Evolutionary conservation across 2,329 filamentous ascomycete genomes (phyloP), one percentile per base, ranked within the genome.

Genomic region (Intubia oerlemansii): DNA sequence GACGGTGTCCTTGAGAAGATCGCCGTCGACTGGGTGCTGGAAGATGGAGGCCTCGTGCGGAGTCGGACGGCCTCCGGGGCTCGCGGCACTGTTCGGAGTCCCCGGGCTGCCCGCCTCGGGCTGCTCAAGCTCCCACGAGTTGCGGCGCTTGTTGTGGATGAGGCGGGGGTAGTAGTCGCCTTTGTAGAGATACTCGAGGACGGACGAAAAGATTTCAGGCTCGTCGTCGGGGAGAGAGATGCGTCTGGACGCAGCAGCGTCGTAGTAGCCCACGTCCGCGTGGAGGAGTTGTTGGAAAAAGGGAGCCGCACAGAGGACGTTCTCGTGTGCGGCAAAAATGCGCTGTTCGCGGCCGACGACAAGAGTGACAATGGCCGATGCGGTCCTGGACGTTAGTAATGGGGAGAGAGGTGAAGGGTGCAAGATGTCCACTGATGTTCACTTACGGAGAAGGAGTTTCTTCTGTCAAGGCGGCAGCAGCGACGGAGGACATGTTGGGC

Each of bases 141-240:
- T 71, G 31, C 67, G 66, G 37, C 73, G 70, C 56, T 82, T 81
- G 54, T 85, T 80, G 52, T 81, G 80, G 32, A 80, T 53, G 15
- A 93, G 63, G 51, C 81, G 78, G 32, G 84, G 84, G 52, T 78
- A 88, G 57, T 91, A 92, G 63, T 91, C 82, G 41, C 79, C 81
- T 61, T 90, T 91, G 73, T 93, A 93, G 41, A 93, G 70, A 52
- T 84, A 93, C 59, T 93, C 84, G 57, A 93, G 80, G 44, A 93
- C 62, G 45, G 77, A 84, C 49, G 81, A 90, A 54, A 93, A 79
- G 51, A 90, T 67, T 60, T 91, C 82, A 41, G 84, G 81, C 59
- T 91, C 80, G 62, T 78, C 75, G 44, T 67, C 59, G 38, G 59
- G 60, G 45, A 66, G 76, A 59, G 60, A 77, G 59, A 67, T 74